Base-by-base conservation (phyloP, 164 flowering plant genomes). In the Hamamelis virginiana region DNA sequence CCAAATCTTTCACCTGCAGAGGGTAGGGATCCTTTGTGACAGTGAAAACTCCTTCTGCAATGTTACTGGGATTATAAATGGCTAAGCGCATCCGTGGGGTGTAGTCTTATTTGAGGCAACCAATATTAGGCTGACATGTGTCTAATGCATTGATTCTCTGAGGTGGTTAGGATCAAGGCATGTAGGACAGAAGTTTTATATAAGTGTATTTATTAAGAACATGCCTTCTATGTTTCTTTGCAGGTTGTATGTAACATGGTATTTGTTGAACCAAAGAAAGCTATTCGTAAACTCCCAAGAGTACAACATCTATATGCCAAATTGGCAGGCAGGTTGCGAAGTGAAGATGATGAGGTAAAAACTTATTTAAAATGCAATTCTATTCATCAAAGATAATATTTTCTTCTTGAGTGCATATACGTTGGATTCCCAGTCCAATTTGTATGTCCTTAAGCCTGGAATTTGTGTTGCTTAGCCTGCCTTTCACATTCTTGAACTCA, bases 341-440 rank as follows among this genome's bases (percentile, higher is more conserved):
- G 83, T 76, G 99, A 87, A 83, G 96, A 86, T 71, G 90, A 95
- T 66, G 99, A 95, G 96, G 97, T 95, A 77, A 62, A 52, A 16
- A 65, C 28, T 44, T 23, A 58, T 33, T 28, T 44, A 41, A 10
- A 47, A 38, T 60, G 21, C 12, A 44, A 10, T 50, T 9, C 6
- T 13, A 10, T 51, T 43, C 16, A 45, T 28, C 38, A 45, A 65
- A n/a, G n/a, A 9, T 23, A 22, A 21, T 65, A 25, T 26, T 2
- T 44, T 58, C 41, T 33, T 6, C 41, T 59, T 16, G 14, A 59
- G 63, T 59, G 63, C 22, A 28, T 59, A 8, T 28, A 38, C 28
- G 63, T 16, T 59, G 21, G 41, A 26, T 28, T 28, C 44, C 44
- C 14, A 22, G n/a, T 15, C 33, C 13, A 66, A 52, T 33, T 2